Evolutionary conservation across 352 stramenopile genomes (phyloP), one percentile per base, ranked within the genome.

Genomic region (Pilasporangium apinafurcum): DNA sequence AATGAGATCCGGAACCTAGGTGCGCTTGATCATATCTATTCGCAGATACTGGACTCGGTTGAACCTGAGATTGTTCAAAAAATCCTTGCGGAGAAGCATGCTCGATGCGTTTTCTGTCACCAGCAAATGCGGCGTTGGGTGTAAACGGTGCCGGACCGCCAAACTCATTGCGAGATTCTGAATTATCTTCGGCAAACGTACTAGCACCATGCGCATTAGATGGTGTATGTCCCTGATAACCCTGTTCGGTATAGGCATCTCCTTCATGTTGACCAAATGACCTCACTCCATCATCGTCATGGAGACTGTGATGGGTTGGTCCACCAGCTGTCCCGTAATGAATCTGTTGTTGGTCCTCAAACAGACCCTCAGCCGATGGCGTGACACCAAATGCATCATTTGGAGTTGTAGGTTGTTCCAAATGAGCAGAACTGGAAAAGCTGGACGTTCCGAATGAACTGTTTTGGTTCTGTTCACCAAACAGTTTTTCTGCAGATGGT

Each of bases 401-500:
- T 20, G 33, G 8, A 20, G 20, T 16, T 20, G 33, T 4, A 24
- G 20, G 17, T 10, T 38, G 33, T 8, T 10, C 13, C 8, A 24
- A 38, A 20, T 20, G 20, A 10, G 14, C 33, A 5, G 45, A 38
- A n/a, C 26, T 44, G 5, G 48, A 20, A 38, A 40, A 35, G 28
- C 37, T 43, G 22, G 44, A 48, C 1, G 30, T 31, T n/a, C 53
- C 36, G 13, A 43, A 41, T 12, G 36, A 44, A 30, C 57, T 16
- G 8, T 38, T 41, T 34, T 29, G 34, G 36, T 29, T 42, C 14
- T 59, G 48, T 7, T 39, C 44, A 28, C 48, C 53, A 53, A 74
- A 76, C 7, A 49, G 37, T 37, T 53, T 40, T 42, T 53, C 45
- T 5, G 48, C 48, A 33, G 56, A 59, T 34, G 57, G 13, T 31